phyloP scores from a whole-genome alignment of 139 green algal species.

The Micromonas commoda region DNA sequence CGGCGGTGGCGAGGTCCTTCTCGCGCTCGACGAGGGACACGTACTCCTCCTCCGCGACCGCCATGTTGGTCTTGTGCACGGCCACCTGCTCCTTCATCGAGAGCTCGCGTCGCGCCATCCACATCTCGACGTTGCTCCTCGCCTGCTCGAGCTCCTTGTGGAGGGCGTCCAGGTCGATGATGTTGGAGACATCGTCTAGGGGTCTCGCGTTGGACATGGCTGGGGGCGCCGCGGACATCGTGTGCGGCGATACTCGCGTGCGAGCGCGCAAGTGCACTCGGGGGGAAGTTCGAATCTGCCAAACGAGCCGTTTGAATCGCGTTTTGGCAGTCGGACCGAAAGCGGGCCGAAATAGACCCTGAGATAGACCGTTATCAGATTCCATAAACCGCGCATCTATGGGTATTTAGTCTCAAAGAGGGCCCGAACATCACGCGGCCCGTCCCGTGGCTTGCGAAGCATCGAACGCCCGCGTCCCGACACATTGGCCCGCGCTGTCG shows the following conservation, averaged over 20 bases:
- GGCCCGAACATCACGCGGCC: too few species aligned
- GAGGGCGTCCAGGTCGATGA: neutral
- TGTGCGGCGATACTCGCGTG: neutral
- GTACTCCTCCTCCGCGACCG: neutral
- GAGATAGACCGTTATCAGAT: neutral
- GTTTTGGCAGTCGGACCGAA: neutral
- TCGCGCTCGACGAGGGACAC: neutral
- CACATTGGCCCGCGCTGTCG: too few species aligned
- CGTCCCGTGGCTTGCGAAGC: too few species aligned
- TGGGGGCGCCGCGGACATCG: neutral
- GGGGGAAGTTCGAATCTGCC: too few species aligned
- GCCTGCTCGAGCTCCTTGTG: neutral
- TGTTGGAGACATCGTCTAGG: neutral
- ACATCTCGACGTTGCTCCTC: neutral
- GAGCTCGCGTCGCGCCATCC: neutral
- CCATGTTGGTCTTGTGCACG: neutral
- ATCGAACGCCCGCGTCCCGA: too few species aligned
- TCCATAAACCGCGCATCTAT: too few species aligned
- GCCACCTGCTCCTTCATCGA: neutral
- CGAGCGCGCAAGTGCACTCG: neutral
- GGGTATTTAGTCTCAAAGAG: too few species aligned
- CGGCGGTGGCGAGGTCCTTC: neutral
- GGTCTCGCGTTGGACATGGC: neutral
- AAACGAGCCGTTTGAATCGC: slow-evolving; percentile 16
- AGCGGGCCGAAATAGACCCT: neutral